Percentiles rank a stretch among this genome's conserved stretches.
Evolutionary conservation across 805 yeast species (phyloP).

Genomic region (Wickerhamomyces mucosus): DNA sequence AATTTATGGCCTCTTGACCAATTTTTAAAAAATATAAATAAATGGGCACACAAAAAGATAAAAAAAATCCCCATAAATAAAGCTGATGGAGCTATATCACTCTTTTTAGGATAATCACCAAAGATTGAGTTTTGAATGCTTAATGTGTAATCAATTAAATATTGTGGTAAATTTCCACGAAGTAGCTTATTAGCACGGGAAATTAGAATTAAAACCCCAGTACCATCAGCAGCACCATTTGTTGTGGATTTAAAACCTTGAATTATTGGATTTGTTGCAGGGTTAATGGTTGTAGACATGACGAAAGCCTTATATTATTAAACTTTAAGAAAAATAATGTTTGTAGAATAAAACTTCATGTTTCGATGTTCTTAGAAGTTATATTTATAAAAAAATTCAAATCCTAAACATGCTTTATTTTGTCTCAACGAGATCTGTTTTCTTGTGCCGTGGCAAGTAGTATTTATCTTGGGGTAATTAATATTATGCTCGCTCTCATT

Average conservation of each 20-base stretch:
- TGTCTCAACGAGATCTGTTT: no score
- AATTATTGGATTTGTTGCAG: no score
- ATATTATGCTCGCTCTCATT: no score
- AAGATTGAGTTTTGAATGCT: constrained; percentile 41
- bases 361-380: no score
- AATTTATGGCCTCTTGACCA: constrained; percentile 49
- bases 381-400: no score
- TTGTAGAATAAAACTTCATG: no score
- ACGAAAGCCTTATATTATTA: no score
- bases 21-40: constrained; percentile 37
- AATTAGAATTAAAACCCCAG: constrained; percentile 17
- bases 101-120: constrained; percentile 48
- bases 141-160: constrained; percentile 11
- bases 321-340: no score
- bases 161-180: constrained; percentile 11
- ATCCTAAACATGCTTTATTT: no score
- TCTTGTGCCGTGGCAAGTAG: no score
- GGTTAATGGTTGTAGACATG: no score
- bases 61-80: constrained; percentile 47
- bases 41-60: constrained; percentile 36
- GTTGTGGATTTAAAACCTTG: constrained; percentile 10
- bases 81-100: constrained; percentile 52
- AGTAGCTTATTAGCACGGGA: constrained; percentile 10
- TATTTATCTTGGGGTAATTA: no score
- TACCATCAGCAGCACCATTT: constrained; percentile 20